A percentile compares a stretch with the other conserved stretches of the same genome.
phyloP scores from a whole-genome alignment of 805 yeast species.

The Hanseniaspora jakobsenii region DNA sequence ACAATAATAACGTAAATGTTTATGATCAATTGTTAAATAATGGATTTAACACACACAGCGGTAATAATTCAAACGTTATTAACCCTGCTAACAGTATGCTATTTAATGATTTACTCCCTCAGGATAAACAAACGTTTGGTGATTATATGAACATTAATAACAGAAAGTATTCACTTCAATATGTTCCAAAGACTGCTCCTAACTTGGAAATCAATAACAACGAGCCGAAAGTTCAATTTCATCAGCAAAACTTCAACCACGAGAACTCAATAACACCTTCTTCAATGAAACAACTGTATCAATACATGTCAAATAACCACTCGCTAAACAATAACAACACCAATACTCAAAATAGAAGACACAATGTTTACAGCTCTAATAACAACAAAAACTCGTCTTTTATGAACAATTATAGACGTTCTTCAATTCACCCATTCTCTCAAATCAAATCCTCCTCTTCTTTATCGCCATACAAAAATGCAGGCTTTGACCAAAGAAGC shows the following conservation, averaged over 20 bases:
- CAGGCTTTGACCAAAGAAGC: constrained; percentile 1
- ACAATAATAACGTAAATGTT: constrained; percentile 16
- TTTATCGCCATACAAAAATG: constrained; percentile 10
- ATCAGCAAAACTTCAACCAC: constrained; percentile 17
- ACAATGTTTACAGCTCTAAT: not conserved
- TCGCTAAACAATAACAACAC: constrained; percentile 16
- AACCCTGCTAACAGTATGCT: too few species aligned
- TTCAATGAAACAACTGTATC: too few species aligned
- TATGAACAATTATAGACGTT: constrained; percentile 9
- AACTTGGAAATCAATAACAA: not conserved
- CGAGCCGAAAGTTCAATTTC: constrained; percentile 14
- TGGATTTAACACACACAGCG: too few species aligned
- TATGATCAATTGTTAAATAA: too few species aligned
- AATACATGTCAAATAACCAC: too few species aligned
- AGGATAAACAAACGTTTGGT: too few species aligned
- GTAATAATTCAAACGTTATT: too few species aligned
- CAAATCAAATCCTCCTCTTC: constrained; percentile 7
- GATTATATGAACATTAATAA: too few species aligned
- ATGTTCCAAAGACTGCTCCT: constrained; percentile 11
- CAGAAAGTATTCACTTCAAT: constrained; percentile 5
- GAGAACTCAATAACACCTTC: too few species aligned
- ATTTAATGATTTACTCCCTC: too few species aligned
- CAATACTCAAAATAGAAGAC: constrained; percentile 14
- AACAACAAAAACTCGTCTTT: not conserved
- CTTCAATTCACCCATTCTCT: constrained; percentile 14